These are phyloP conservation scores for Lophiostoma macrostomum DNA, from an alignment of 495 filamentous ascomycete genomes.

Conservation along the genomic window DNA sequence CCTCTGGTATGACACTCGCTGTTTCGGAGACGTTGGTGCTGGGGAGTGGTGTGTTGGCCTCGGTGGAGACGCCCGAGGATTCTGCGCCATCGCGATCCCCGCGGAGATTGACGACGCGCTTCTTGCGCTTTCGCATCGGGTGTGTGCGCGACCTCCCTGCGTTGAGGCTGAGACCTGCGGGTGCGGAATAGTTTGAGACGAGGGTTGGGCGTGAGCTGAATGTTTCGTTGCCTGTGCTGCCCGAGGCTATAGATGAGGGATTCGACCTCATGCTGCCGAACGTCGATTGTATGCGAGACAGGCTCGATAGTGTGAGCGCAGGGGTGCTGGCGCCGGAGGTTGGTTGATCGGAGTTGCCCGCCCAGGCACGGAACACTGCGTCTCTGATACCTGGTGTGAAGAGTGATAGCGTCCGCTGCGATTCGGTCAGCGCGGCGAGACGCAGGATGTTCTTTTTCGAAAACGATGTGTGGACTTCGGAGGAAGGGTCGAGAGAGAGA, in stretches of 20 bases:
- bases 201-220: conserved; percentile 22
- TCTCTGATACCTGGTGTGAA: conserved; percentile 81
- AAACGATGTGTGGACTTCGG: conserved; percentile 78
- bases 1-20: conserved; percentile 48
- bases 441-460: conserved; percentile 85
- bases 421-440: conserved; percentile 70
- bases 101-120: conserved; percentile 87
- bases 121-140: conserved; percentile 78
- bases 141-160: conserved; percentile 60
- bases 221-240: conserved; percentile 28
- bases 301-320: conserved; percentile 31
- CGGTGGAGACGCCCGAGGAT: conserved; percentile 36
- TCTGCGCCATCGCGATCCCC: conserved; percentile 49
- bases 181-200: conserved; percentile 40
- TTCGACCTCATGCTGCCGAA: conserved; percentile 32
- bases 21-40: conserved; percentile 50
- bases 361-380: conserved; percentile 88
- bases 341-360: conserved; percentile 68
- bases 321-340: conserved; percentile 53
- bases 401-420: conserved; percentile 80
- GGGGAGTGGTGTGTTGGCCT: conserved; percentile 36
- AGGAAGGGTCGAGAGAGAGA: conserved; percentile 68
- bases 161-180: conserved; percentile 61
- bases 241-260: conserved; percentile 32
- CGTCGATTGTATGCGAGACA: conserved; percentile 40